Evolutionary conservation across 2,329 filamentous ascomycete species (phyloP).

Genomic region (Talaromyces sp.): DNA sequence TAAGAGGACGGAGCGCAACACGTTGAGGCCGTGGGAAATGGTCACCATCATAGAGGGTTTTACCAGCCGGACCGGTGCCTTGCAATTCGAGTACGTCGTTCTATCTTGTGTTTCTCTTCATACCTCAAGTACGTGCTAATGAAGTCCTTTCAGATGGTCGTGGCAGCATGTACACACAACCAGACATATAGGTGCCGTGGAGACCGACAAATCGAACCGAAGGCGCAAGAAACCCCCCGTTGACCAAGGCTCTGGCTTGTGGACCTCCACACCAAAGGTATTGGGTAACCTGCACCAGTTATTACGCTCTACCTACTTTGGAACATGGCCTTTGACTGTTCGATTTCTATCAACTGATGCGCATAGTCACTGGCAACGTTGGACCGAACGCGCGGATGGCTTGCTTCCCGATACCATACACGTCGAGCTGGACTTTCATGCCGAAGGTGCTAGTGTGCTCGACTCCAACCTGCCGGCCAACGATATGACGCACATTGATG

Average conservation of each 20-base stretch:
- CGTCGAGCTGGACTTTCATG: constrained; percentile 54
- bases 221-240: background rate
- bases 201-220: constrained; percentile 15
- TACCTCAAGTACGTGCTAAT: constrained; percentile 4
- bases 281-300: constrained; percentile 80
- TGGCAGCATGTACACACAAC: constrained; percentile 83
- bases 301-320: constrained; percentile 74
- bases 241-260: constrained; percentile 8
- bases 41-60: constrained; percentile 83
- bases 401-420: constrained; percentile 50
- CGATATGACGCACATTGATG: constrained; percentile 45
- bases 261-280: constrained; percentile 14
- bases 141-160: constrained; percentile 67
- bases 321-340: constrained; percentile 75
- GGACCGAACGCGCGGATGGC: constrained; percentile 52
- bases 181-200: constrained; percentile 63
- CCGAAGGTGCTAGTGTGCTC: constrained; percentile 24
- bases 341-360: constrained; percentile 76
- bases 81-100: constrained; percentile 82
- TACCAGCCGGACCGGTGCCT: constrained; percentile 76
- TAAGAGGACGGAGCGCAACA: constrained; percentile 65
- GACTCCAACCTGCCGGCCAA: constrained; percentile 19
- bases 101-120: background rate
- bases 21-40: constrained; percentile 86
- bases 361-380: constrained; percentile 65